Evolutionary conservation across 345 rosid genomes (phyloP).

Genomic region (Syzygium jambos): DNA sequence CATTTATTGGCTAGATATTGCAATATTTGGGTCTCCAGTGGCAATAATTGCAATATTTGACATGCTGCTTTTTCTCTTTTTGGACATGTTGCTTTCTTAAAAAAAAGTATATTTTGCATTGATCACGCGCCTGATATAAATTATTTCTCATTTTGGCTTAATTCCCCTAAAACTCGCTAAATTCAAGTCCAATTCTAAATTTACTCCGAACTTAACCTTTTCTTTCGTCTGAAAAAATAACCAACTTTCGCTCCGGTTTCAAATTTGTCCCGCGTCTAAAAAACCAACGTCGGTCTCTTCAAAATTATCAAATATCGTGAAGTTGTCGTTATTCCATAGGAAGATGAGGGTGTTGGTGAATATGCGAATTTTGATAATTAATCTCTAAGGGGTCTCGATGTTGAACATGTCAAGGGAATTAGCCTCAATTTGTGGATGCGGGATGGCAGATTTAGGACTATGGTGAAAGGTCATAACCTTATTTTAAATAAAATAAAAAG

Average conservation of each 20-base stretch:
- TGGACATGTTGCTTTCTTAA: neutral
- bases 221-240: too few species aligned
- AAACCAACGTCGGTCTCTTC: too few species aligned
- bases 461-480: too few species aligned
- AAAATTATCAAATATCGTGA: neutral
- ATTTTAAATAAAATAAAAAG: neutral
- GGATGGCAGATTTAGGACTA: accelerated
- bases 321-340: neutral
- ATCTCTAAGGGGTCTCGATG: neutral
- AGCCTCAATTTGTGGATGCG: accelerated
- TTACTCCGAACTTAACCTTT: neutral
- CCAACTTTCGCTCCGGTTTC: neutral
- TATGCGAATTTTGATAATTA: accelerated
- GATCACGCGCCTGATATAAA: neutral
- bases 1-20: neutral
- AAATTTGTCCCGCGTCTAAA: neutral
- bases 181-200: too few species aligned
- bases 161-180: neutral
- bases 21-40: neutral
- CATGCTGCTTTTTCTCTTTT: neutral
- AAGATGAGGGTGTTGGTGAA: neutral
- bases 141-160: neutral
- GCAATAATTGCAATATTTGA: neutral
- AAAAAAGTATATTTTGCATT: neutral
- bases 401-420: neutral